Conservation (phyloP, 1,284 basidiomycete species). For the Malassezia dermatis region DNA sequence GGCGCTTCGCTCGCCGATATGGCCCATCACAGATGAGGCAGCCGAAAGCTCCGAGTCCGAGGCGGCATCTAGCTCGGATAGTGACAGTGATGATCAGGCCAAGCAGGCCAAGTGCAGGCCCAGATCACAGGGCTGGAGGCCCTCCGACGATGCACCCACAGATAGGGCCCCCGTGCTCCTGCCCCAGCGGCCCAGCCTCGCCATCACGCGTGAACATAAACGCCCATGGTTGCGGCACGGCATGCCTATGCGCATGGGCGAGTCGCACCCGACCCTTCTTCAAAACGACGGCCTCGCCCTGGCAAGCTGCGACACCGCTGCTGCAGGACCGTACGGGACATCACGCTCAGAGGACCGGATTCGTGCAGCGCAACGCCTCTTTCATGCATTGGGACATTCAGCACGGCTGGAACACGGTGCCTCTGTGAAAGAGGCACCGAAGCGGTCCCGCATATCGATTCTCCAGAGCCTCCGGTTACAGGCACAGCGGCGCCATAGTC, state of each 20-base stretch:
- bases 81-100: not conserved
- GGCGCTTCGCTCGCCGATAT: not conserved
- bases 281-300: conserved; percentile 8
- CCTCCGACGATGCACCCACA: not conserved
- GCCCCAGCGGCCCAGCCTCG: conserved; percentile 9
- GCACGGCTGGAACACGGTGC: not conserved
- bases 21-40: not conserved
- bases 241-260: not conserved
- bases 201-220: conserved; percentile 6
- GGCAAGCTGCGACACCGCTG: not conserved
- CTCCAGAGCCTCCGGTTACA: conserved; percentile 9
- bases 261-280: not conserved
- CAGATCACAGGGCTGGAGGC: no score
- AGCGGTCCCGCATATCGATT: conserved; percentile 6
- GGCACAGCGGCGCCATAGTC: conserved; percentile 6
- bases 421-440: not conserved
- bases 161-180: conserved; percentile 1
- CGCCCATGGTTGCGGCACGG: not conserved
- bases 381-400: conserved; percentile 10
- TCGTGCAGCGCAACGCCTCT: conserved; percentile 13
- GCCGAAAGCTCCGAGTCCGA: not conserved
- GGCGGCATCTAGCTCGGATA: not conserved
- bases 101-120: not conserved
- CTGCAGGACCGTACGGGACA: not conserved
- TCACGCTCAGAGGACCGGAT: conserved; percentile 10